Conservation (phyloP, 257 asterid genomes). For the Solanum pinnatisectum region DNA sequence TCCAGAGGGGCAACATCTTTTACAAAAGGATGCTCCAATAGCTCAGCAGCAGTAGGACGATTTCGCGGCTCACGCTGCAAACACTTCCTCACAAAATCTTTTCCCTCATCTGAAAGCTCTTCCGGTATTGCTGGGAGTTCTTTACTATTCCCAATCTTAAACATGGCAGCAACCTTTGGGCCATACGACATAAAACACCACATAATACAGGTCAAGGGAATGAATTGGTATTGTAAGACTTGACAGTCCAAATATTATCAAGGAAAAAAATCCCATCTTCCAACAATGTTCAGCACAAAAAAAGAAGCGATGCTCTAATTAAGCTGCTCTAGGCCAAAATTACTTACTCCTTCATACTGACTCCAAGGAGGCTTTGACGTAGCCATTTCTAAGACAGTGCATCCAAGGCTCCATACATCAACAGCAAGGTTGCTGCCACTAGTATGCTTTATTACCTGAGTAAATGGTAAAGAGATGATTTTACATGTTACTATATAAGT, state of each 20-base stretch:
- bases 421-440: constrained; percentile 94
- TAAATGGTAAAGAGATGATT: not conserved
- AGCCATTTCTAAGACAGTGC: constrained; percentile 99
- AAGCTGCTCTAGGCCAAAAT: not conserved
- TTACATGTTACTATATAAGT: not conserved
- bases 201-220: constrained; percentile 5
- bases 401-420: constrained; percentile 99
- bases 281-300: not conserved
- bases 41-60: constrained; percentile 66
- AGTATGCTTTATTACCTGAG: constrained; percentile 68
- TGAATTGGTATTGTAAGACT: not conserved
- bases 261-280: not conserved
- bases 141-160: constrained; percentile 93
- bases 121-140: constrained; percentile 85
- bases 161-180: constrained; percentile 87
- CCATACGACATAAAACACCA: constrained; percentile 6
- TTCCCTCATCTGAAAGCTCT: constrained; percentile 68
- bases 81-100: constrained; percentile 65
- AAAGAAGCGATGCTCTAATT: not conserved
- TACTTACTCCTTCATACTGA: constrained; percentile 96
- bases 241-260: not conserved
- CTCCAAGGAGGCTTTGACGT: constrained; percentile 98
- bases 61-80: constrained; percentile 78
- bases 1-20: constrained; percentile 53
- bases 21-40: constrained; percentile 78